phyloP scores from a whole-genome alignment of 345 rosid species.

The Salix brachista region DNA sequence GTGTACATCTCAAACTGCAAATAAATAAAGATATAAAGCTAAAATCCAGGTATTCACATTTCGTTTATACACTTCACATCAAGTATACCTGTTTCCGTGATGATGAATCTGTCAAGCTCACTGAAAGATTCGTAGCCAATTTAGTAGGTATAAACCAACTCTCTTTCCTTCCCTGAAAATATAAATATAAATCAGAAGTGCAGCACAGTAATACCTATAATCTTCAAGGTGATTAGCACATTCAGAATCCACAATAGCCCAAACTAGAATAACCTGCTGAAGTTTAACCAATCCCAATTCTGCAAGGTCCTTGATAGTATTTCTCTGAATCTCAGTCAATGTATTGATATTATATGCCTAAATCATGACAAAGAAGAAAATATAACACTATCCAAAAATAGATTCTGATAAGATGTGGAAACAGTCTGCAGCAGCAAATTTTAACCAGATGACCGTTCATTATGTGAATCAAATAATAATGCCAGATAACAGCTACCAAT shows the following conservation, averaged over 20 bases:
- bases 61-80: too few relatives aligned
- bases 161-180: constrained; percentile 78
- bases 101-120: constrained; percentile 87
- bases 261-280: constrained; percentile 65
- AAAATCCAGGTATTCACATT: too few relatives aligned
- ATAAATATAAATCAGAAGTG: constrained; percentile 6
- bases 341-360: constrained; percentile 86
- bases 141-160: constrained; percentile 97
- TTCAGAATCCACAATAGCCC: neutral
- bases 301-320: constrained; percentile 76
- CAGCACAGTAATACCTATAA: neutral
- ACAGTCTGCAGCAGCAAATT: neutral
- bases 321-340: constrained; percentile 67
- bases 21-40: too few relatives aligned
- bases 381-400: too few relatives aligned
- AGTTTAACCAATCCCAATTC: constrained; percentile 95
- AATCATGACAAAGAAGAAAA: constrained; percentile 11
- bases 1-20: too few relatives aligned
- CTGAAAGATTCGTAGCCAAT: constrained; percentile 80
- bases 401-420: too few relatives aligned
- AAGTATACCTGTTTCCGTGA: constrained; percentile 58
- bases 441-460: neutral
- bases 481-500: neutral
- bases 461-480: neutral
- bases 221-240: neutral